A percentile compares a stretch with the other conserved stretches of the same genome.
These are phyloP conservation scores for Papiliotrema nemorosa DNA, from an alignment of 1,284 basidiomycete species.

Conservation along the genomic window DNA sequence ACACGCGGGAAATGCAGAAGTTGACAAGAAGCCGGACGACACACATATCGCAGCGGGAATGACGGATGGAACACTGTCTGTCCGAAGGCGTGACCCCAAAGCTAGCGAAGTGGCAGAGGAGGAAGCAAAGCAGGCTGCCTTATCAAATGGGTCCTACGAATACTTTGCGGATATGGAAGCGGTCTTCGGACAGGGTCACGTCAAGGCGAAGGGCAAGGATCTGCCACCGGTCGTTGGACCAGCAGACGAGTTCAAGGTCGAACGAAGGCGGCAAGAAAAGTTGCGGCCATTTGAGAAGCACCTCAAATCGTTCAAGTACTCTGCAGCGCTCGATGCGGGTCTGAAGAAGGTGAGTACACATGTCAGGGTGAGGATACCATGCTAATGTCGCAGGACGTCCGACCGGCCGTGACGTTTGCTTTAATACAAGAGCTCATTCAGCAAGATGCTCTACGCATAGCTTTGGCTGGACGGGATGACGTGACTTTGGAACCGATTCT, in stretches of 20 bases:
- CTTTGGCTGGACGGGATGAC: constrained; percentile 87
- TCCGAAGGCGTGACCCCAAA: constrained; percentile 77
- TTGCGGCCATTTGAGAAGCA: constrained; percentile 84
- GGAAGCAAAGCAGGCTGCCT: constrained; percentile 52
- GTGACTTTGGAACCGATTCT: constrained; percentile 89
- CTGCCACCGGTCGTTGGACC: constrained; percentile 52
- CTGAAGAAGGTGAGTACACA: constrained; percentile 67
- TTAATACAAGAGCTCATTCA: constrained; percentile 91
- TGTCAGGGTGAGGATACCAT: neutral
- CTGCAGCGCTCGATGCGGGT: constrained; percentile 86
- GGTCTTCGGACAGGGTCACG: constrained; percentile 58
- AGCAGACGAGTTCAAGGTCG: constrained; percentile 69
- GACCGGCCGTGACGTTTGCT: constrained; percentile 81
- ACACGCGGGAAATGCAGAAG: too few species aligned
- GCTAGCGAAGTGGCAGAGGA: constrained; percentile 57
- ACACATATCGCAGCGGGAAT: constrained; percentile 94
- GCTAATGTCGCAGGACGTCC: constrained; percentile 59
- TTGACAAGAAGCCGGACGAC: constrained; percentile 71
- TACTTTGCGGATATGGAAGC: constrained; percentile 63
- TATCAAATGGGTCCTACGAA: constrained; percentile 65
- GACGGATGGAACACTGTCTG: constrained; percentile 91
- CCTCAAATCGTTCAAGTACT: constrained; percentile 91
- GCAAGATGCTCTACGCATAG: constrained; percentile 81
- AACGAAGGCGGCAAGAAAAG: constrained; percentile 67
- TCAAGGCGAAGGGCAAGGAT: constrained; percentile 57